Evolutionary conservation across 257 asterid genomes (phyloP), one percentile per base, ranked within the genome.

Genomic region (Nicotiana paniculata): DNA sequence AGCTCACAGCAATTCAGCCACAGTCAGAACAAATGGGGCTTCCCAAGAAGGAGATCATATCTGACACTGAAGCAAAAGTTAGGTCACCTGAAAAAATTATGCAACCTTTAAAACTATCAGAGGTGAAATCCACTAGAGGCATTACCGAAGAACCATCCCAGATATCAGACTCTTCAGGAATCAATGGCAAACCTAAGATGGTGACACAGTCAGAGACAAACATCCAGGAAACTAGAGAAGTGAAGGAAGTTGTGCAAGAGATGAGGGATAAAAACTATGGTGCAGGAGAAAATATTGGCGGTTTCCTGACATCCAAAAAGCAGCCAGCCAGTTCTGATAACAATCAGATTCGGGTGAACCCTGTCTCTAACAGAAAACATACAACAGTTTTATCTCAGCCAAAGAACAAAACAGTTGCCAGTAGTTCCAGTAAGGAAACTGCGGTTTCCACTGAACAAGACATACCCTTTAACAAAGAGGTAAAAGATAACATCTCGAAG

Each of bases 241-340:
- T 89, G 87, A 86, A 88, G 67, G 92, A 90, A 79, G 88, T 86
- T 7, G 77, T 59, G 82, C 84, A 88, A 84, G 87, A 82, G 53
- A 81, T 81, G 18, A 81, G 68, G 15, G 80, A 21, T 16, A 77
- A 82, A 81, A 84, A 80, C 39, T 57, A 81, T 16, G 83, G 78
- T 24, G 83, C 85, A 88, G 35, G 43, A 59, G 58, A 55, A 79
- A 77, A 86, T 72, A 83, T 30, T n/a, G 24, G 76, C 69, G 82
- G 82, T 37, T 55, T 68, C 70, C 84, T 13, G 68, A 35, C 85
- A 16, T 75, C 80, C 82, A 79, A 43, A 48, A 85, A 83, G 81
- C 72, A 82, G 46, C 67, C 82, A 24, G 79, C 55, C 83, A 69
- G 6, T 82, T 15, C 46, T 9, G 79, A 69, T 66, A 72, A 58